Evolutionary conservation across 1,284 basidiomycete species (phyloP), one percentile per base, ranked within the genome.

Genomic region (Ceratobasidium papillatum): DNA sequence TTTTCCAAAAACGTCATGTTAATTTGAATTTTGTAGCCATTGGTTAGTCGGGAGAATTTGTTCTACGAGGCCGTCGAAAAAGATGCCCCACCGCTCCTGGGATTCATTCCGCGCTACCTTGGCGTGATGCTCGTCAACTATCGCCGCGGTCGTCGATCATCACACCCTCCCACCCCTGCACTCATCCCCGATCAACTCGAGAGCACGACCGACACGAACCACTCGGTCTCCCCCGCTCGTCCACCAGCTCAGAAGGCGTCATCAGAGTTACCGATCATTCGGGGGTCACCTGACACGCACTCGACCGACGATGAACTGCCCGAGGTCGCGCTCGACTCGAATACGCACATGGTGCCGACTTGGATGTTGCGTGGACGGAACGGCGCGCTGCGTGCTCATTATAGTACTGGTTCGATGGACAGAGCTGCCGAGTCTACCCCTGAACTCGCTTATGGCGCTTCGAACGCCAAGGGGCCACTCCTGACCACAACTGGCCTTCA

Each of bases 91-190:
- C 94, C 93, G 1, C 85, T 99, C 27, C 86, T 99, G 9, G 91
- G 90, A 2, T 99, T 96, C 81, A 97, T 99, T 73, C 97, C 97
- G 11, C 92, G 96, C 66, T 99, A 99, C 82, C 87, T 99, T 19
- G 97, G 97, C 22, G 98, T 99, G 65, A 96, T 99, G 92, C 90
- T 99, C 59, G 98, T 99, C 78, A 98, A 93, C 75, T 99, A 99
- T 80, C 89, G 96, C 54, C 88, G 91, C 7, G 88, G 91, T 9
- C 87, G 74, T 30, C 74, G 75, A 34, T 72, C 75, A n/a, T 74
- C 76, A 12, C 74, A 72, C 41, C 62, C 76, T 22, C 36, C 63
- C 38, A 73, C 71, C 27, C 71, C 71, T 12, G 47, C 74, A 45
- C 58, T 68, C 19, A 59, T 47, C 41, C 41, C 45, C n/a, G 54